Base-by-base conservation (phyloP, 2,329 filamentous ascomycete species). In the Cytospora piceicola region DNA sequence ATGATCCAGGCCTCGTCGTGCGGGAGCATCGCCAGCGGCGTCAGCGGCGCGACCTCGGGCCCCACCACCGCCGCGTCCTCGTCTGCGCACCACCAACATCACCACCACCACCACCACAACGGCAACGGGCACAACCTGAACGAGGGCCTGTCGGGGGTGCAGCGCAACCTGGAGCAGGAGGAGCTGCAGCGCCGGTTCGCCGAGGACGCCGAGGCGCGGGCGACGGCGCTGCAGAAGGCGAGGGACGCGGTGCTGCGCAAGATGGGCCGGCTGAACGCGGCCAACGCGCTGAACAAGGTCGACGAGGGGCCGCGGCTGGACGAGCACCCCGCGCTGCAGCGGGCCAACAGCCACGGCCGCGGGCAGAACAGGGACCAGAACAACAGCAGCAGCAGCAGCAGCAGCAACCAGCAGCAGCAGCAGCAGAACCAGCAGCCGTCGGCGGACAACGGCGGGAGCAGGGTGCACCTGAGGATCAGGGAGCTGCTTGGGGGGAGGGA, bases 221-320 rank as follows among this genome's bases (percentile, higher is more conserved):
- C 79, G 5, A 83, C 79, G 69, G 84, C 85, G 12, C 77, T 90
- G 58, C 80, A 81, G 71, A 83, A 84, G 66, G 87, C 87, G 39
- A 86, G 85, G 72, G 85, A 86, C 68, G 83, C 85, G 0, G 86
- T 90, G 15, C 76, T 89, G 63, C 81, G 79, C 67, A 87, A 87
- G 70, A 80, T 89, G 59, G 83, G 80, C 70, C 80, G 80, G 63
- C 83, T 63, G 30, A 42, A 66, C 22, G 64, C 62, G 17, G 60
- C 53, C 51, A 57, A 66, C 24, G 49, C 53, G 11, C 46, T 59
- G 52, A 63, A 52, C n/a, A 58, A 55, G 53, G 61, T 46, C 36
- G 65, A 59, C 11, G 63, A 65, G 52, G 65, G 59, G 27, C 61
- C 63, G 52, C 61, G 61, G 20, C 57, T 66, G 30, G 64, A 67